phyloP scores from a whole-genome alignment of 306 rosid genomes.

The Cucumis hystrix region DNA sequence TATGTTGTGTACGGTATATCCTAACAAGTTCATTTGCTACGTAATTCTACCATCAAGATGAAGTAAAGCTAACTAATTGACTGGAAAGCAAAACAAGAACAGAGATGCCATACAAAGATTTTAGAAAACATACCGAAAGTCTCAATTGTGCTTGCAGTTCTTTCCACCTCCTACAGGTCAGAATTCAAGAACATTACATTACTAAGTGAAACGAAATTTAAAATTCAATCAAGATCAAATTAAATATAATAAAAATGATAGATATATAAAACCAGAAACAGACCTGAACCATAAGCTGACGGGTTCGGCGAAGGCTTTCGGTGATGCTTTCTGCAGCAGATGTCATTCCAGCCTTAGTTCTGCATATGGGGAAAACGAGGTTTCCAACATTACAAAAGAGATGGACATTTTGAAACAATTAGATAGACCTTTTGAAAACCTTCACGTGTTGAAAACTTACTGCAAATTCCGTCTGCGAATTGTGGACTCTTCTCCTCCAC shows the following conservation, averaged over 20 bases:
- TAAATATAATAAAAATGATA: background rate
- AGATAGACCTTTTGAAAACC: background rate
- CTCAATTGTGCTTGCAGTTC: conserved; percentile 59
- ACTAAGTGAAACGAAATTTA: background rate
- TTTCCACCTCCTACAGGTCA: conserved; percentile 61
- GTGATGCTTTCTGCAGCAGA: conserved; percentile 94
- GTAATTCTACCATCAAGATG: background rate
- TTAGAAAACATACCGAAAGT: conserved; percentile 39
- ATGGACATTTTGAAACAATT: background rate
- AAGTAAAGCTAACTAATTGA: background rate
- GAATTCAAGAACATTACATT: conserved; percentile 11
- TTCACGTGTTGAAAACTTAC: conserved; percentile 36
- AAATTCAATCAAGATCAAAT: background rate
- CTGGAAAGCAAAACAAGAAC: background rate
- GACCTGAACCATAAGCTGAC: conserved; percentile 93
- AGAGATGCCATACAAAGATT: background rate
- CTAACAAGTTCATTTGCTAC: background rate
- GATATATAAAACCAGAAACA: conserved; percentile 2
- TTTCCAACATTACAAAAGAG: background rate
- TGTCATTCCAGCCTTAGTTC: conserved; percentile 92
- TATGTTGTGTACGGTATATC: background rate
- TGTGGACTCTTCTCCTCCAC: conserved; percentile 90
- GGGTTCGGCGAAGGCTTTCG: conserved; percentile 81
- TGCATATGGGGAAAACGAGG: conserved; percentile 12
- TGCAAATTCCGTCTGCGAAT: conserved; percentile 75